phyloP scores from a whole-genome alignment of 2,329 filamentous ascomycete species.

The Aspergillus alliaceus region DNA sequence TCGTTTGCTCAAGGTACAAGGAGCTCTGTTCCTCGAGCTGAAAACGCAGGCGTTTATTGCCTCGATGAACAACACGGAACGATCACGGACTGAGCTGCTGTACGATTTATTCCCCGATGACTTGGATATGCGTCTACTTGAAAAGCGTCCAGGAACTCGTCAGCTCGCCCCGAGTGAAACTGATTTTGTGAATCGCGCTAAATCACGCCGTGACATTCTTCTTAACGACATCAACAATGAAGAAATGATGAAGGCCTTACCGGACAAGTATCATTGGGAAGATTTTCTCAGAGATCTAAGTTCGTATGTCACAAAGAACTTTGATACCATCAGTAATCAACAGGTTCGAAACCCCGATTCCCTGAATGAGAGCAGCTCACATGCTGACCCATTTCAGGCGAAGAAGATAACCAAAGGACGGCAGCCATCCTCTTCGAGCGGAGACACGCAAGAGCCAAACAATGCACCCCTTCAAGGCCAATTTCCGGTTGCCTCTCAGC shows the following conservation, averaged over 20 bases:
- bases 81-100: conserved; percentile 56
- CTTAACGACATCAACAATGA: conserved; percentile 54
- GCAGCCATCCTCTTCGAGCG: conserved; percentile 37
- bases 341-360: conserved; percentile 35
- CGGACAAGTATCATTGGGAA: conserved; percentile 63
- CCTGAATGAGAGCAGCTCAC: neutral
- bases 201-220: conserved; percentile 57
- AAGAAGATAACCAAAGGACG: conserved; percentile 41
- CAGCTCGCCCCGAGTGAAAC: conserved; percentile 58
- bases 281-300: conserved; percentile 62
- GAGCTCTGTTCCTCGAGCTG: conserved; percentile 61
- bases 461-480: conserved; percentile 43
- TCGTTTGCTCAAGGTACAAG: conserved; percentile 60
- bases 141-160: conserved; percentile 55
- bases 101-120: conserved; percentile 61
- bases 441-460: conserved; percentile 36
- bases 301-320: conserved; percentile 58
- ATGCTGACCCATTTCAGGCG: conserved; percentile 29
- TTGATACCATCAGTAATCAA: conserved; percentile 53
- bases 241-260: conserved; percentile 51
- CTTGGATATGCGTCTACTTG: conserved; percentile 54
- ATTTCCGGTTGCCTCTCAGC: conserved; percentile 40
- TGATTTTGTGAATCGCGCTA: conserved; percentile 58
- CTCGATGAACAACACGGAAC: conserved; percentile 57
- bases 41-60: conserved; percentile 69